A percentile compares a stretch with the other conserved stretches of the same genome.
Evolutionary conservation across 768 basidiomycete species (phyloP).

Genomic region (Podaxis mareebaensis): DNA sequence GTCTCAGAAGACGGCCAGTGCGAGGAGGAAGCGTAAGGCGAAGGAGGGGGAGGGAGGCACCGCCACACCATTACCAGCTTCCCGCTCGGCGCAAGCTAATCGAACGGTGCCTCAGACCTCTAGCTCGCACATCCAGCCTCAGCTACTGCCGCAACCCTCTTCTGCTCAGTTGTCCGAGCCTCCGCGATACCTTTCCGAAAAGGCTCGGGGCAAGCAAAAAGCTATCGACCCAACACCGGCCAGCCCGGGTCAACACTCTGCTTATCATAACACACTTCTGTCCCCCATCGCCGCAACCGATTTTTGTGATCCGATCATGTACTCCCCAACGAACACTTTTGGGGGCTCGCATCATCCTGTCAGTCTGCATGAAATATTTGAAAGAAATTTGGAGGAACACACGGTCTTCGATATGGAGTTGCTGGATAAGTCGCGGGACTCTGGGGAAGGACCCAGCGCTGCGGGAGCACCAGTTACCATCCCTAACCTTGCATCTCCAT

Average conservation of each 20-base stretch:
- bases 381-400: background rate
- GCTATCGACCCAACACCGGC: background rate
- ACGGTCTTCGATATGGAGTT: background rate
- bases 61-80: background rate
- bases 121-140: background rate
- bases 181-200: slow-evolving; percentile 6
- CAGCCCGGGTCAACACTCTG: background rate
- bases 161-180: background rate
- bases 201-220: slow-evolving; percentile 13
- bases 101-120: background rate
- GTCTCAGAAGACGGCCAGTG: background rate
- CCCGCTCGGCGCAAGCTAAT: background rate
- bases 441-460: background rate
- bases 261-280: background rate
- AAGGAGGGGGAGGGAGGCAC: background rate
- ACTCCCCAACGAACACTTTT: background rate
- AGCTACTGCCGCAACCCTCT: background rate
- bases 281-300: background rate
- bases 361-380: background rate
- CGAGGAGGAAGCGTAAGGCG: background rate
- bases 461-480: background rate
- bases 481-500: background rate
- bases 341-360: background rate
- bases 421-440: background rate
- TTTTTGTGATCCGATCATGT: background rate